Conservation (phyloP, 78 protist species). For the Protostelium mycophagum region DNA sequence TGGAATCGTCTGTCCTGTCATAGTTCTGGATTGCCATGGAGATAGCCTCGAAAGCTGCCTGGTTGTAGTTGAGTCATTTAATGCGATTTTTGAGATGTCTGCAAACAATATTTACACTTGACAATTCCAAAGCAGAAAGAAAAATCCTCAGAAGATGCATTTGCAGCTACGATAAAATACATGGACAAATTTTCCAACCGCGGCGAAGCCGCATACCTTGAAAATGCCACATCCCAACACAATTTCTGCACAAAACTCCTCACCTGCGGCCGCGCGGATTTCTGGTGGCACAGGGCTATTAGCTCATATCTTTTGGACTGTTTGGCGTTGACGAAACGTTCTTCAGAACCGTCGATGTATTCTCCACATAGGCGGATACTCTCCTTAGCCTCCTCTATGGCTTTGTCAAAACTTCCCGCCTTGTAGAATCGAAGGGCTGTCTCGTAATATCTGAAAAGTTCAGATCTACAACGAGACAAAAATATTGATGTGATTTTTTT, state of each 20-base stretch:
- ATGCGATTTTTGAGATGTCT: neutral
- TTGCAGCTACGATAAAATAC: too few species aligned
- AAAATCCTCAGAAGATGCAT: too few species aligned
- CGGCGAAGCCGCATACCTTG: too few species aligned
- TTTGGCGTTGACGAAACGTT: neutral
- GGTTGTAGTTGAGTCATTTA: neutral
- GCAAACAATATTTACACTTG: too few species aligned
- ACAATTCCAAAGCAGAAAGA: too few species aligned
- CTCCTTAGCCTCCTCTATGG: neutral
- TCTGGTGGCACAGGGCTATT: neutral
- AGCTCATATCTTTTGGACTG: neutral
- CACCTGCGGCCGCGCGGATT: neutral
- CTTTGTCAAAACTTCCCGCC: neutral
- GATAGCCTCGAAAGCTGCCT: neutral
- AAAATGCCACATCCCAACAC: too few species aligned
- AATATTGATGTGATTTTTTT: too few species aligned
- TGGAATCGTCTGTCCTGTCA: neutral
- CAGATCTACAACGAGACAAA: neutral
- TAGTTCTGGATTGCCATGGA: neutral
- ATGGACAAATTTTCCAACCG: too few species aligned
- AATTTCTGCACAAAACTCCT: too few species aligned
- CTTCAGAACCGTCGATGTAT: neutral
- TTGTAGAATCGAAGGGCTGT: neutral
- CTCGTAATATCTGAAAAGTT: neutral
- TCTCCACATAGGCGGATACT: neutral